Evolutionary conservation across 352 stramenopile genomes (phyloP).

Genomic region (Halophytophthora polymorphica): DNA sequence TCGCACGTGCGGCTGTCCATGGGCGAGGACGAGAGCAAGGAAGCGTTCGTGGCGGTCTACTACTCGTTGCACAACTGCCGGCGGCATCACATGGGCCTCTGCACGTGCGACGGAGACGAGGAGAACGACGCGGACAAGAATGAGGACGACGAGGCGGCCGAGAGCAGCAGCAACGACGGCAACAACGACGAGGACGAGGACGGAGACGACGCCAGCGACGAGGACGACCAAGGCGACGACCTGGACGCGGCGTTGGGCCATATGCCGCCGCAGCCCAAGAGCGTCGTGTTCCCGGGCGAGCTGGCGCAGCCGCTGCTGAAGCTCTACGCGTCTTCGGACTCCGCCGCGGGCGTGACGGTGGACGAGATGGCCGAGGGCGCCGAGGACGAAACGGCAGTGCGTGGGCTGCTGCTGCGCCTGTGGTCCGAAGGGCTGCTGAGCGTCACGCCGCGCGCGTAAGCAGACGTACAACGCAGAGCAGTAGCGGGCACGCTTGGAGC

Average conservation of each 20-base stretch:
- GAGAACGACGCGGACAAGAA: conserved; percentile 22
- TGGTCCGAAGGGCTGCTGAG: conserved; percentile 72
- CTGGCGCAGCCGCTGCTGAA: conserved; percentile 64
- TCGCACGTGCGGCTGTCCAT: conserved; percentile 69
- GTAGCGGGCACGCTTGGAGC: conserved; percentile 10
- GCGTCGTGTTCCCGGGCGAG: conserved; percentile 62
- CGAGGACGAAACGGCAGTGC: conserved; percentile 58
- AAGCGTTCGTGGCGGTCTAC: conserved; percentile 64
- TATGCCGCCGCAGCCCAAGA: conserved; percentile 43
- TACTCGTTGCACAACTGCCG: conserved; percentile 77
- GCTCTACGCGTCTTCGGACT: conserved; percentile 49
- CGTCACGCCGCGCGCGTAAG: conserved; percentile 16
- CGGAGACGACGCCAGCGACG: conserved; percentile 28
- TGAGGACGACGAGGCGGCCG: conserved; percentile 19
- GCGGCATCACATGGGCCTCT: conserved; percentile 80
- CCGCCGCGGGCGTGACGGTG: conserved; percentile 20
- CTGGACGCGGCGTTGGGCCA: conserved; percentile 29
- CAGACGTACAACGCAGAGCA: conserved; percentile 10
- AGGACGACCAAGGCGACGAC: conserved; percentile 27
- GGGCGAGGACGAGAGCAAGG: conserved; percentile 53
- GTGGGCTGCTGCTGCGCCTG: conserved; percentile 78
- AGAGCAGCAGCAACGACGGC: conserved; percentile 21
- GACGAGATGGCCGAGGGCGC: conserved; percentile 39
- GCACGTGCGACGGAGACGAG: conserved; percentile 46
- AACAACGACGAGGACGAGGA: conserved; percentile 23